Conservation (phyloP, 345 rosid species). For the Rhodomyrtus tomentosa region DNA sequence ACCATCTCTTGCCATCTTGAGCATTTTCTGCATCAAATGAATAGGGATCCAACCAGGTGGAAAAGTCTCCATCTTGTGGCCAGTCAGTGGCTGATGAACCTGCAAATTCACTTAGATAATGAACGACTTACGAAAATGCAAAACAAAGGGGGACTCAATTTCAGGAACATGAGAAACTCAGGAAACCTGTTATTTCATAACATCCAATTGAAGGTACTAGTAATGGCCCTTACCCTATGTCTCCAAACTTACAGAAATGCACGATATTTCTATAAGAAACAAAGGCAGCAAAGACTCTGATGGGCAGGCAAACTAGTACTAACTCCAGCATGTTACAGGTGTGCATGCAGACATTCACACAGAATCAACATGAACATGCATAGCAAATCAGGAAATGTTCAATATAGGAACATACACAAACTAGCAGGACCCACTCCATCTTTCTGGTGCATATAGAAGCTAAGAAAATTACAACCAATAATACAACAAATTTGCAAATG, state of each 20-base stretch:
- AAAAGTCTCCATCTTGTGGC: slow-evolving; percentile 74
- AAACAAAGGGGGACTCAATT: neutral
- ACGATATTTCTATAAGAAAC: neutral
- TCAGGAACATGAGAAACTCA: neutral
- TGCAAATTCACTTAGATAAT: slow-evolving; percentile 5
- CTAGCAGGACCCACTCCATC: neutral
- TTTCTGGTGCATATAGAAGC: neutral
- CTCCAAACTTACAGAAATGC: neutral
- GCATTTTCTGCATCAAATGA: slow-evolving; percentile 37
- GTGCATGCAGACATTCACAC: neutral
- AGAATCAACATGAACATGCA: neutral
- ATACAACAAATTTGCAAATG: neutral
- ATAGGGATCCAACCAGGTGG: slow-evolving; percentile 65
- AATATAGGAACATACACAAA: neutral
- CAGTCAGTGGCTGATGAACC: slow-evolving; percentile 91
- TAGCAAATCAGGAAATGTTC: neutral
- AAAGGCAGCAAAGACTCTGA: neutral
- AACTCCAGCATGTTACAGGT: neutral
- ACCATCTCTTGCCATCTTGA: slow-evolving; percentile 73
- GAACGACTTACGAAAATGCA: neutral
- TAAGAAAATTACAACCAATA: neutral
- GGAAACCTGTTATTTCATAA: neutral
- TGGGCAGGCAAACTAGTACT: neutral
- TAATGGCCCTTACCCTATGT: neutral
- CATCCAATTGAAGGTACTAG: neutral